Evolutionary conservation across 148 eudicot genomes (phyloP), one percentile per base, ranked within the genome.

Genomic region (Fagopyrum homotropicum): DNA sequence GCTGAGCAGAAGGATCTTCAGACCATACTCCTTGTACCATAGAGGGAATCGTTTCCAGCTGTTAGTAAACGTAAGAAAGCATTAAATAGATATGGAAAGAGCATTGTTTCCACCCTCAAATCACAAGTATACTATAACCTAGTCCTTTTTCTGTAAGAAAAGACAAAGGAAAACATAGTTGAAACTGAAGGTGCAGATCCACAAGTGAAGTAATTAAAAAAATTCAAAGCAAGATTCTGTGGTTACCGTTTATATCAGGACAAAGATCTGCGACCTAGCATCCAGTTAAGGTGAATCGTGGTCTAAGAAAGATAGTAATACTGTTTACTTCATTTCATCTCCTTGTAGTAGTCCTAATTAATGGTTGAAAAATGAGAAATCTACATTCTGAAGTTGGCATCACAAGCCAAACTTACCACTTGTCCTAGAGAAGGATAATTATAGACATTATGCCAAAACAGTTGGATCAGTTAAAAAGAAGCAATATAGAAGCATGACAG

Each of bases 21-120:
- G 97, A 90, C 79, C 87, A 86, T 46, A 92, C 93, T 78, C 95
- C 95, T 88, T 90, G 91, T 44, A 90, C 95, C 95, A 92, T 92
- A 48, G 80, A 73, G 78, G 95, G 93, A 66, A 92, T 92, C 76
- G 85, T 92, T 81, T 92, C 97, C 84, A 90, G 75, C 97, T 92
- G 85, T 80, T 75, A 73, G 50, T 78, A 40, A 80, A 45, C 7
- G 59, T 14, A 73, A 77, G 70, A 59, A 77, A 72, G 43, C 22
- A 12, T 66, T 40, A 59, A 17, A 49, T 26, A 17, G 73, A 74
- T 19, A 73, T 57, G 35, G 55, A 44, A 82, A 12, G 15, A 55
- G 16, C 60, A 16, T 17, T 22, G 26, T 22, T 55, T 22, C 15
- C 26, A 15, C 15, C 15, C 60, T 55, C 60, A 5, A 9, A 61